Evolutionary conservation across 208 protist genomes (phyloP), one percentile per base, ranked within the genome.

Genomic region (Wallacemonas sp.): DNA sequence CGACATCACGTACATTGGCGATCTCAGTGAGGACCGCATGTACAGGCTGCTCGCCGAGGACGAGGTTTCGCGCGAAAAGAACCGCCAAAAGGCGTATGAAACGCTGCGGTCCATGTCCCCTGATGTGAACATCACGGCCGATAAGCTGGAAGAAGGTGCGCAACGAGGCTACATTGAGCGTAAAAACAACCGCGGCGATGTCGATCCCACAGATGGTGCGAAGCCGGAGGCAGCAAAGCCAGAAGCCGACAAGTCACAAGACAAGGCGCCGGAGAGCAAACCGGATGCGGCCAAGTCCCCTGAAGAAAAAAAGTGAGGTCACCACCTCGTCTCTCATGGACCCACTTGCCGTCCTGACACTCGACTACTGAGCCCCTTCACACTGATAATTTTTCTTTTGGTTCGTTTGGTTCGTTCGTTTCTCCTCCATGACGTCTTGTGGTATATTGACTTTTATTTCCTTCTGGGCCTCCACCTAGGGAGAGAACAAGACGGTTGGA

Each of bases 1-100:
- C 33, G 88, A 95, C 64, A 82, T 83, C 70, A 95, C 88, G 46
- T 91, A 88, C 75, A 91, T 95, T 69, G 83, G 68, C 39, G 88
- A 95, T 53, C 69, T 92, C 51, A 90, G 74, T 30, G 88, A 95
- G 59, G 84, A 88, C 55, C 76, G 76, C 33, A 75, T 84, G 58
- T 95, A 86, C 74, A 38, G 70, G 34, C 46, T 65, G 21, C 61
- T 95, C 17, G 88, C 88, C 14, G 53, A 72, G 24, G 76, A 84
- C 36, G 88, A 83, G 51, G 81, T 82, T n/a, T 82, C 79, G 26
- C 85, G 79, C 38, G 79, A 84, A 59, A 75, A 80, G 68, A 70
- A 58, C 53, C 68, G 77, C 33, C 62, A 67, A n/a, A 79, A 71
- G 47, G 77, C 79, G 30, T 53, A 70, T 24, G 76, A 84, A 41